Base-by-base conservation (phyloP, 1,284 basidiomycete genomes). In the Chondrostereum purpureum region DNA sequence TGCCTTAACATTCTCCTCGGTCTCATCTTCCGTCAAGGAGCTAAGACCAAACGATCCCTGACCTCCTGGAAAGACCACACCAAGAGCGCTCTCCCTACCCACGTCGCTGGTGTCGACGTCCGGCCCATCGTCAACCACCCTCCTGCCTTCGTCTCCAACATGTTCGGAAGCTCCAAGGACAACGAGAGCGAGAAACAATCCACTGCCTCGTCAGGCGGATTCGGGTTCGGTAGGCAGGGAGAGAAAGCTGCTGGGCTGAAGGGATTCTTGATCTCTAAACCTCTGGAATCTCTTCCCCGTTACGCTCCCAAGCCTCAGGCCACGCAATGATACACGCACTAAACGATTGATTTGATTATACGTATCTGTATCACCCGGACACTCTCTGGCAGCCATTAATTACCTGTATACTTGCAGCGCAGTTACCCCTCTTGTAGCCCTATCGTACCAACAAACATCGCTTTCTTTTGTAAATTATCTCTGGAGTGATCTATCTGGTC, bases 1-100 rank as follows among this genome's bases (percentile, higher is more conserved):
- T 87, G 87, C 59, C 59, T 88, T 55, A 92, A 95, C 71, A 81
- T 90, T 50, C 62, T 92, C 48, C 71, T 83, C 39, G 90, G 85
- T 18, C 74, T 88, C 56, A 72, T 86, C 57, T 87, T 86, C 73
- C 77, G 81, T 48, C 74, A 78, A 53, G 66, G 61, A 1, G 75
- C 71, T 46, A 86, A 84, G 57, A 56, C 65, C 40, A 79, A 77
- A 51, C 80, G 87, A 17, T 80, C 79, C 3, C 66, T 88, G 58
- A 72, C 73, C 19, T 68, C 75, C 19, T 88, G 83, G 79, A 73
- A 77, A 27, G 69, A 73, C n/a, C 73, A 82, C 40, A 59, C 68
- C 20, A 79, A 77, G 59, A 71, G 69, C 41, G 61, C 77, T 17
- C 68, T 88, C 6, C 82, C 84, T n/a, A 72, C 74, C 50, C 58